These are phyloP conservation scores for Tuber melanosporum DNA, from an alignment of 495 filamentous ascomycete species.

Conservation along the genomic window DNA sequence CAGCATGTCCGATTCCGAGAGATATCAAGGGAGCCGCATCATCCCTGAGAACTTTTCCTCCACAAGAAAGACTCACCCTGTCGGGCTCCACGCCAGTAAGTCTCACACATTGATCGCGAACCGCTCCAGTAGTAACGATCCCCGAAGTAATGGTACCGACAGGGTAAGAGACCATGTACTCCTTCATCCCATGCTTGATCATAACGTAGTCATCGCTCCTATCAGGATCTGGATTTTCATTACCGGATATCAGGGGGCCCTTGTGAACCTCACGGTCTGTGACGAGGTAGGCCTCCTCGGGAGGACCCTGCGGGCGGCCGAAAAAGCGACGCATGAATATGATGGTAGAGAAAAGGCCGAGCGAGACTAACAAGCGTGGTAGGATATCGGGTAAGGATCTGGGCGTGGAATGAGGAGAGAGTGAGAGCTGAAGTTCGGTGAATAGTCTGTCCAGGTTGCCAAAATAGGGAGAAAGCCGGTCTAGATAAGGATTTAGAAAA, in stretches of 20 bases:
- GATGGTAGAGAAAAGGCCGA: conserved; percentile 26
- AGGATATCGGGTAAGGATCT: conserved; percentile 33
- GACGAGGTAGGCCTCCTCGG: conserved; percentile 11
- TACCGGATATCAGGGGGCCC: conserved; percentile 26
- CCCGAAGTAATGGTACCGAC: conserved; percentile 21
- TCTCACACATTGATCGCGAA: conserved; percentile 24
- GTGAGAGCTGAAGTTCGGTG: conserved; percentile 30
- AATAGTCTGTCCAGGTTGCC: conserved; percentile 28
- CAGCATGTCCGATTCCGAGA: conserved; percentile 33
- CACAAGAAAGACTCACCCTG: conserved; percentile 29
- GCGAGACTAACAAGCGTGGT: conserved; percentile 25
- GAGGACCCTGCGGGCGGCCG: conserved; percentile 9
- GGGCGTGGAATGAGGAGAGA: conserved; percentile 23
- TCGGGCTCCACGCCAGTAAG: conserved; percentile 14
- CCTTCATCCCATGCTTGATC: conserved; percentile 33
- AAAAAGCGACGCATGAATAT: conserved; percentile 40
- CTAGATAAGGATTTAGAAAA: conserved; percentile 25
- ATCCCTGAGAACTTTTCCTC: conserved; percentile 36
- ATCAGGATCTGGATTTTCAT: conserved; percentile 24
- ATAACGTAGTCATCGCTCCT: conserved; percentile 25
- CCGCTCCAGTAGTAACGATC: conserved; percentile 22
- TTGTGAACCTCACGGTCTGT: background rate
- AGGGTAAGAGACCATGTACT: conserved; percentile 35
- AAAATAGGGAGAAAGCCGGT: conserved; percentile 25
- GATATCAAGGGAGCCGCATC: conserved; percentile 27